Evolutionary conservation across 2,329 filamentous ascomycete genomes (phyloP).

Genomic region (Laburnicola sp.): DNA sequence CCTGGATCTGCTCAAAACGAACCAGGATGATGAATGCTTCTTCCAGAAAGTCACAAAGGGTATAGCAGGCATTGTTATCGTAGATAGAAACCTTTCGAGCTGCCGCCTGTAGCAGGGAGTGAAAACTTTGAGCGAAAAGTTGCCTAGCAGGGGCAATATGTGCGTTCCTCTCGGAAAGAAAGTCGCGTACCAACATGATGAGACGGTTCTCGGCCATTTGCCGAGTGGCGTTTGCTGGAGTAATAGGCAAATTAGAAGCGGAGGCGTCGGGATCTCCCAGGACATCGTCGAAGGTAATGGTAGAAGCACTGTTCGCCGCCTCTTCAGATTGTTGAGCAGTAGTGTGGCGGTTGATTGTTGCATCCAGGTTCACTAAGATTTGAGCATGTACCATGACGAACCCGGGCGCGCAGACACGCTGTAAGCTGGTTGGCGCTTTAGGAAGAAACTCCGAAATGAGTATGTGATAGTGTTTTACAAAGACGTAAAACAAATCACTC

Average conservation of each 20-base stretch:
- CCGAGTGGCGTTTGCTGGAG: conserved; percentile 70
- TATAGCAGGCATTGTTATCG: conserved; percentile 82
- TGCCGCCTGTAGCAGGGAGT: conserved; percentile 70
- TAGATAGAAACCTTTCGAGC: conserved; percentile 77
- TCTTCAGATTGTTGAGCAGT: conserved; percentile 43
- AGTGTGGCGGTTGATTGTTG: conserved; percentile 76
- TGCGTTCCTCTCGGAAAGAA: conserved; percentile 66
- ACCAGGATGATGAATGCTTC: conserved; percentile 72
- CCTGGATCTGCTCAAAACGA: conserved; percentile 58
- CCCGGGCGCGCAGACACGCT: conserved; percentile 70
- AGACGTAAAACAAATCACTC: conserved; percentile 88
- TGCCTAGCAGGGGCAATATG: conserved; percentile 61
- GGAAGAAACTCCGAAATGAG: conserved; percentile 67
- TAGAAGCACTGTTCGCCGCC: conserved; percentile 45
- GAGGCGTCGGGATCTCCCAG: conserved; percentile 67
- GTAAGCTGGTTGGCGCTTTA: conserved; percentile 54
- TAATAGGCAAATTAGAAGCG: conserved; percentile 63
- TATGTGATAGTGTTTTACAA: conserved; percentile 84
- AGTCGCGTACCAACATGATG: conserved; percentile 78
- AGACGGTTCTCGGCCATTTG: conserved; percentile 88
- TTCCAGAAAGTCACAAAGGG: conserved; percentile 88
- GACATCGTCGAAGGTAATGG: conserved; percentile 68
- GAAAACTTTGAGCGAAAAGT: conserved; percentile 77
- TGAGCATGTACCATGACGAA: conserved; percentile 82
- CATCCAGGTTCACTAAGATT: conserved; percentile 75